Conservation (phyloP, 2,329 filamentous ascomycete species). For the Colletotrichum liriopes region DNA sequence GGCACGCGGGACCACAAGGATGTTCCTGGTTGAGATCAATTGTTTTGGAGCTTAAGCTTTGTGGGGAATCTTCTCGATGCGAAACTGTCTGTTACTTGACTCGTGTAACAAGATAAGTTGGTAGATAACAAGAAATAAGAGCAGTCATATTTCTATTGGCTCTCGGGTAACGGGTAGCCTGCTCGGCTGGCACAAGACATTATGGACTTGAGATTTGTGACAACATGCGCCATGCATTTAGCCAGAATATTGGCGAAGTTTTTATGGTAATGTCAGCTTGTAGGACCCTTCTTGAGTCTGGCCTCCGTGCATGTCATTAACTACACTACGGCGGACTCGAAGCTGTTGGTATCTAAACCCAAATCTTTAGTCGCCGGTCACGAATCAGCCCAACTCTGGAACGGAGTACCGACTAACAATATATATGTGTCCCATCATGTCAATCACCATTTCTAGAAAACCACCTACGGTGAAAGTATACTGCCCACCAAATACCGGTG, state of each 20-base stretch:
- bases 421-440: too few relatives aligned
- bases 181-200: neutral
- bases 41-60: neutral
- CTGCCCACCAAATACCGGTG: neutral
- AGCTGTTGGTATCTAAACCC: too few relatives aligned
- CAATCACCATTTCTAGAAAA: too few relatives aligned
- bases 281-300: neutral
- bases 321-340: too few relatives aligned
- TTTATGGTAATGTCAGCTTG: neutral
- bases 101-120: neutral
- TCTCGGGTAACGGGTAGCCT: neutral
- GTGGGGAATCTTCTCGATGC: neutral
- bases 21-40: neutral
- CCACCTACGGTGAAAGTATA: neutral
- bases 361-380: too few relatives aligned
- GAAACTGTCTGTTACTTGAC: neutral
- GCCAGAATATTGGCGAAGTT: neutral
- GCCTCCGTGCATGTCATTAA: neutral
- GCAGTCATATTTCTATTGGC: neutral
- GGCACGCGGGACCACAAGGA: neutral
- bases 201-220: neutral
- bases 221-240: neutral
- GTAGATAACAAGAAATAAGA: neutral
- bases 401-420: too few relatives aligned
- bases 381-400: too few relatives aligned